Evolutionary conservation across 257 asterid genomes (phyloP), one percentile per base, ranked within the genome.

Genomic region (Solanum virginianum): DNA sequence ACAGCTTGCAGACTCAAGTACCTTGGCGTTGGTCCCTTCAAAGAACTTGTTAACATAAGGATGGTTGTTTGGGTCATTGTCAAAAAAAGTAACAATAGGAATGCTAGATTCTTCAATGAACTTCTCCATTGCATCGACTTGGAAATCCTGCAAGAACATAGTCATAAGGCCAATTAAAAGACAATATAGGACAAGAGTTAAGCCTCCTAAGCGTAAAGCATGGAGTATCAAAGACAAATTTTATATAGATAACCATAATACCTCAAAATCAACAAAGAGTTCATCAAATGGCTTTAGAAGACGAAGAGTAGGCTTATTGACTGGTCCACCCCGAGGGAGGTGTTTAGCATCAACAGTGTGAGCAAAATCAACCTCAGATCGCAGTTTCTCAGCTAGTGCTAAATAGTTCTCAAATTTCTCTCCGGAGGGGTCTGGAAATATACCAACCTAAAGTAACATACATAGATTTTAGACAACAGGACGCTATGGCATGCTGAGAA

Each of bases 211-310:
- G 47, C 82, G 53, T 75, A 24, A 75, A 2, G 6, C 24, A 24
- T 3, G 8, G 8, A 51, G 62, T 77, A 74, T 24, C 82, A 26
- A 51, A 51, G 63, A 77, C 24, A 77, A 74, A 45, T 26, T 26
- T 24, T 17, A 77, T 14, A 77, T 47, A 71, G 51, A 68, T 16
- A 66, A 16, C 20, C 13, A 20, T 14, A 79, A 82, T 89, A 93
- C 99, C 94, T 95, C 90, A 51, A 80, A 87, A 88, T 95, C 99
- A 47, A 90, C 93, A 85, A 92, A 77, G 22, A 88, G 90, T 85
- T 95, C 98, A 89, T 95, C 98, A 69, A 95, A 95, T 84, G 98
- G 97, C 92, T 95, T 95, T 29, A 95, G 86, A 87, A 95, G 80
- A 66, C 98, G 96, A 80, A 95, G 89, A 69, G 97, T 93, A 80